These are phyloP conservation scores for Aspergillus olivimuriae DNA, from an alignment of 495 filamentous ascomycete species.

Conservation along the genomic window DNA sequence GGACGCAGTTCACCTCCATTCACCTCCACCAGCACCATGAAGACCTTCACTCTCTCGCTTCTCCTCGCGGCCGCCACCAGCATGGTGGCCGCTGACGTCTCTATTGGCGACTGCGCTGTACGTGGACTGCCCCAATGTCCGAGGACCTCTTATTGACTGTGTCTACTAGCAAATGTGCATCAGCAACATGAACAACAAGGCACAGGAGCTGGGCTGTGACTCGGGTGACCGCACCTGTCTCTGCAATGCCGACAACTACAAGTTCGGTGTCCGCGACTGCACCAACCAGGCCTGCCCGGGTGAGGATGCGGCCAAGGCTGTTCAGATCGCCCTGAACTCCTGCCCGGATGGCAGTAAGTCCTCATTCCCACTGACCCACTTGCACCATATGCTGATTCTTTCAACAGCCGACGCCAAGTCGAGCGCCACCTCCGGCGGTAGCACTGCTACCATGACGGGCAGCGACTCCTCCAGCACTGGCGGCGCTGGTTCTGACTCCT, in stretches of 20 bases:
- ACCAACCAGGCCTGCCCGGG: conserved; percentile 56
- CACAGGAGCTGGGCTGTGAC: conserved; percentile 53
- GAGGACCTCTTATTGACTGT: conserved; percentile 7
- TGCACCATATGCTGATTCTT: conserved; percentile 3
- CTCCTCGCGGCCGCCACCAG: conserved; percentile 30
- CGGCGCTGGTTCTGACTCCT: conserved; percentile 18
- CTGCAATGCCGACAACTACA: conserved; percentile 62
- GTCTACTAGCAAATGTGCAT: conserved; percentile 58
- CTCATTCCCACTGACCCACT: neutral
- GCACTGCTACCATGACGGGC: conserved; percentile 13
- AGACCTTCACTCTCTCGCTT: conserved; percentile 32
- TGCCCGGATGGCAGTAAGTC: conserved; percentile 25
- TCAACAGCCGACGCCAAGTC: neutral
- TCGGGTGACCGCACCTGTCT: conserved; percentile 56
- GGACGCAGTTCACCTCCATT: neutral
- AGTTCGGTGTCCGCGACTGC: conserved; percentile 76
- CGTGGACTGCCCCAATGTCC: conserved; percentile 7
- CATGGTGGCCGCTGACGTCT: conserved; percentile 24
- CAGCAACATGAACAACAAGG: conserved; percentile 63
- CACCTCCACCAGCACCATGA: conserved; percentile 27
- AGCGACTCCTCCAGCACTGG: conserved; percentile 9
- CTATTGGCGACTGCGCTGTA: conserved; percentile 35
- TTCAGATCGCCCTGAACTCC: conserved; percentile 29
- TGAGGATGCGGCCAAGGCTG: conserved; percentile 33
- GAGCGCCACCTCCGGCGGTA: conserved; percentile 12